phyloP scores from a whole-genome alignment of 805 yeast species.

The Saccharomycopsis sp. region DNA sequence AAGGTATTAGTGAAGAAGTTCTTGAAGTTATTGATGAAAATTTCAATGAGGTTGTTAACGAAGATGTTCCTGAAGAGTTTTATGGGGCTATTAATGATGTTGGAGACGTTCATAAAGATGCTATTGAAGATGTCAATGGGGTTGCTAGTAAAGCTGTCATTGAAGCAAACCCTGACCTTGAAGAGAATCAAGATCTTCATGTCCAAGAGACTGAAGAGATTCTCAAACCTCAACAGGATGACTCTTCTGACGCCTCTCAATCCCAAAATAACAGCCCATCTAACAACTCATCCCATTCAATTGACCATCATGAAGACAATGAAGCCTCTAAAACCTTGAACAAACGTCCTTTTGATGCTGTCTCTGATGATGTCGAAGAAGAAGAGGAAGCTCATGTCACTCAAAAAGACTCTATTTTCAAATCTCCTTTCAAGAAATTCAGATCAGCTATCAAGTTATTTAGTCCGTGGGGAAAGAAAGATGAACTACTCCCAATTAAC shows the following conservation, averaged over 20 bases:
- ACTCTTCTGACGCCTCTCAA: too few relatives aligned
- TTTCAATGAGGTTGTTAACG: too few relatives aligned
- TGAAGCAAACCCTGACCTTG: too few relatives aligned
- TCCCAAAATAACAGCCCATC: too few relatives aligned
- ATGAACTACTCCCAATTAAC: background rate
- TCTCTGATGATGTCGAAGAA: background rate
- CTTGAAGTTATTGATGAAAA: too few relatives aligned
- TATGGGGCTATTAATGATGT: too few relatives aligned
- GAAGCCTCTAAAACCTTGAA: background rate
- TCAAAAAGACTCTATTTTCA: background rate
- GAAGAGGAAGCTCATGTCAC: background rate
- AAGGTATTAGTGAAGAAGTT: background rate
- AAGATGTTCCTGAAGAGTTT: too few relatives aligned
- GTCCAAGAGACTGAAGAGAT: too few relatives aligned
- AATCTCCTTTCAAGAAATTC: background rate
- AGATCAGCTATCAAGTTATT: background rate
- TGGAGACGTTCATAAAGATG: background rate
- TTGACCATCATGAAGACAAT: too few relatives aligned
- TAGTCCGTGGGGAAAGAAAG: background rate
- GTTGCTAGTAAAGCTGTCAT: background rate
- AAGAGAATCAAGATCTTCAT: too few relatives aligned
- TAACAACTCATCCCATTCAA: too few relatives aligned
- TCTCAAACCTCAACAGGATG: too few relatives aligned
- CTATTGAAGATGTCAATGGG: background rate
- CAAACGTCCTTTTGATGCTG: background rate